phyloP scores from a whole-genome alignment of 2,329 filamentous ascomycete species.

The Hypoxylon sp. region DNA sequence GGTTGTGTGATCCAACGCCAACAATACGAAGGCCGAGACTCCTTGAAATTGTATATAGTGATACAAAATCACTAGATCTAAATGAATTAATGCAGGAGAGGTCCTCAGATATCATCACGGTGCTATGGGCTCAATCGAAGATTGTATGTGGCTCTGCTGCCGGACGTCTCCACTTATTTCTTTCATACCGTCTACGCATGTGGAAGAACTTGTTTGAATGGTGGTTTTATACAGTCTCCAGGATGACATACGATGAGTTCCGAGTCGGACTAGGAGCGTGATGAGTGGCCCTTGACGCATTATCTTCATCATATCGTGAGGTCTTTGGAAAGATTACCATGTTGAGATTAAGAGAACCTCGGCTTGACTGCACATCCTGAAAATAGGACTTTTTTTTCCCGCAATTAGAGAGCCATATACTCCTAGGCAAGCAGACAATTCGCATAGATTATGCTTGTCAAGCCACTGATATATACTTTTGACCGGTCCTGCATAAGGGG shows the following conservation, averaged over 20 bases:
- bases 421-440: neutral
- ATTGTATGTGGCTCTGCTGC: conserved; percentile 3
- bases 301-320: neutral
- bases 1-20: neutral
- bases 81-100: neutral
- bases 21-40: neutral
- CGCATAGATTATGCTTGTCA: conserved; percentile 4
- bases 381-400: neutral
- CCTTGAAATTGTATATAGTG: neutral
- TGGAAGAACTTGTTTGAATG: conserved; percentile 7
- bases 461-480: conserved; percentile 1
- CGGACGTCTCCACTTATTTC: conserved; percentile 4
- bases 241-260: conserved; percentile 10
- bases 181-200: neutral
- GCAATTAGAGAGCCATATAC: neutral
- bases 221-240: neutral
- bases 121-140: conserved; percentile 1
- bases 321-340: neutral
- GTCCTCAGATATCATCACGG: neutral
- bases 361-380: neutral
- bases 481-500: neutral
- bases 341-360: neutral
- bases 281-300: neutral
- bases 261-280: conserved; percentile 3
- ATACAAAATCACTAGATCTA: neutral